Conservation (phyloP, 352 stramenopile species). For the Globisporangium nunn region DNA sequence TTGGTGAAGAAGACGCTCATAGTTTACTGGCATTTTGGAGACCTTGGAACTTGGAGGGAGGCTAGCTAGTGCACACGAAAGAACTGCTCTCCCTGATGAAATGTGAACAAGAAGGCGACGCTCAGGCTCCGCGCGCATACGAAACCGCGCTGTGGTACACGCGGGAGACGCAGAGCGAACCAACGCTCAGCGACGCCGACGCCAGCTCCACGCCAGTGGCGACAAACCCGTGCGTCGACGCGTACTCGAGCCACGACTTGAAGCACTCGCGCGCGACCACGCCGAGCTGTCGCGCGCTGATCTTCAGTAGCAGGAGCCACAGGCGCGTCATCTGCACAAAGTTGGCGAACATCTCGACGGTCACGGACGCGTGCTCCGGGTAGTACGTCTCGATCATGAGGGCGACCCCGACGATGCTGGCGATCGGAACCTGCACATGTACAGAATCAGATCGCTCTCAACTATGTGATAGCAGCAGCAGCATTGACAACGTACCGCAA, state of each 20-base stretch:
- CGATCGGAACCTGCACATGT: constrained; percentile 53
- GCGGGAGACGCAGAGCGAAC: constrained; percentile 52
- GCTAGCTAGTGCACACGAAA: background rate
- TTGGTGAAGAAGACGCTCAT: background rate
- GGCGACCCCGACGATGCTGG: constrained; percentile 58
- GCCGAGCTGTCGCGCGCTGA: constrained; percentile 58
- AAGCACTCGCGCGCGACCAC: constrained; percentile 63
- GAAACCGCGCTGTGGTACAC: constrained; percentile 43
- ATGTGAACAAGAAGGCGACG: background rate
- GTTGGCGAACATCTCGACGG: constrained; percentile 58
- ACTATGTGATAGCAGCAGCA: no score
- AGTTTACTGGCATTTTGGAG: background rate
- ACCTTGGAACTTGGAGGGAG: no score
- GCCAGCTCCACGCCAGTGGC: constrained; percentile 60
- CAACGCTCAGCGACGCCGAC: constrained; percentile 56
- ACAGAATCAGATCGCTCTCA: no score
- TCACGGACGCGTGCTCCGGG: constrained; percentile 59
- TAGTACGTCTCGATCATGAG: constrained; percentile 79
- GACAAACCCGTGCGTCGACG: constrained; percentile 50
- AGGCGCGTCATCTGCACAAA: constrained; percentile 82
- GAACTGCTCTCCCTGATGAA: background rate
- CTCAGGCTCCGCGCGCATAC: constrained; percentile 18
- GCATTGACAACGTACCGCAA: constrained; percentile 38
- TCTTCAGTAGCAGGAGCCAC: constrained; percentile 72
- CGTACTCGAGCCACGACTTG: constrained; percentile 68